These are phyloP conservation scores for Fusarium nanum DNA, from an alignment of 2,329 filamentous ascomycete genomes.

Conservation along the genomic window DNA sequence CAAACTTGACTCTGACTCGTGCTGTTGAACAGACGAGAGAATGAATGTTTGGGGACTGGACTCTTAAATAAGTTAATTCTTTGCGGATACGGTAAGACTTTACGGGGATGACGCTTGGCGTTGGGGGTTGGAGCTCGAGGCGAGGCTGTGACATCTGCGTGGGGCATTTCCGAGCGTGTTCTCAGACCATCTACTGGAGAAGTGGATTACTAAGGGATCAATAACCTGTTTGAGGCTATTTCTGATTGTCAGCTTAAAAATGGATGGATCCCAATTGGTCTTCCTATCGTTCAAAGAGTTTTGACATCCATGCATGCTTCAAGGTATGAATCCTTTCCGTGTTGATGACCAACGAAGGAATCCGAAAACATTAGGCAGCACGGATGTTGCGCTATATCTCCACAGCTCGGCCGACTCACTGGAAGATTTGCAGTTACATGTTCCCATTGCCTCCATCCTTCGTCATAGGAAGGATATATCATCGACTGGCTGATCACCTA, in stretches of 20 bases:
- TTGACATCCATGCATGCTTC: not conserved
- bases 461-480: not conserved
- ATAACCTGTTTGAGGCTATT: not conserved
- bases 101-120: not conserved
- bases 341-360: not conserved
- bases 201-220: not conserved
- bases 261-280: not conserved
- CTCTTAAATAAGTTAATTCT: not conserved
- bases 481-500: not conserved
- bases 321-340: not conserved
- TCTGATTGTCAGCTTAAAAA: not conserved
- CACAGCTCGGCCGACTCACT: not conserved
- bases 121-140: not conserved
- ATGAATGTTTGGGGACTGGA: not conserved
- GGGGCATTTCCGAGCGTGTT: not conserved
- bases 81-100: not conserved
- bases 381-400: accelerated
- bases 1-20: not conserved
- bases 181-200: not conserved
- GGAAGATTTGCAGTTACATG: not conserved
- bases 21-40: not conserved
- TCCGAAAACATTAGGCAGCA: not conserved
- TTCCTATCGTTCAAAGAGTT: not conserved
- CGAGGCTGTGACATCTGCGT: not conserved
- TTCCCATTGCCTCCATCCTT: not conserved